These are phyloP conservation scores for Neonectria ditissima DNA, from an alignment of 2,329 filamentous ascomycete genomes.

Conservation along the genomic window DNA sequence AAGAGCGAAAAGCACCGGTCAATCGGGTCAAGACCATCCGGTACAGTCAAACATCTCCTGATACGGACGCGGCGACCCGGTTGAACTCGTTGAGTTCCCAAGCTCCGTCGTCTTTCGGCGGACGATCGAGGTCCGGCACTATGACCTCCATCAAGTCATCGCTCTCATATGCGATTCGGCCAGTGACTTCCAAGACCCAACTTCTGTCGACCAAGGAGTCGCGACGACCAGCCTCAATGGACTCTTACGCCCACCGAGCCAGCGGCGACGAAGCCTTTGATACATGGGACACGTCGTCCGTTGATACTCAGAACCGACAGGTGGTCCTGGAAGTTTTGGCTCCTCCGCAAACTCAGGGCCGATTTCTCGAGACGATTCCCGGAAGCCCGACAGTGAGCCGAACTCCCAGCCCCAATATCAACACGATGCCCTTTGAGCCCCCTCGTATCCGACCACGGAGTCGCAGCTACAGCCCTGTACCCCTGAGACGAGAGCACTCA, in stretches of 20 bases:
- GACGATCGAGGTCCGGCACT: constrained; percentile 41
- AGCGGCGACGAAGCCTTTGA: constrained; percentile 74
- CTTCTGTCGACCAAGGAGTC: constrained; percentile 59
- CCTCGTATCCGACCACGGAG: constrained; percentile 59
- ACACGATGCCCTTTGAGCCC: constrained; percentile 67
- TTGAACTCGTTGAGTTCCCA: constrained; percentile 52
- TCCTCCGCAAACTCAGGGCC: constrained; percentile 57
- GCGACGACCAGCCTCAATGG: constrained; percentile 61
- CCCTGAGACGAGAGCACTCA: constrained; percentile 47
- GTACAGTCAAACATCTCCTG: constrained; percentile 60
- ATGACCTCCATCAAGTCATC: constrained; percentile 50
- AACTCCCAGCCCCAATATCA: constrained; percentile 70
- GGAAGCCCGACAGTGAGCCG: constrained; percentile 73
- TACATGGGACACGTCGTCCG: constrained; percentile 78
- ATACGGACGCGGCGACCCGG: constrained; percentile 47
- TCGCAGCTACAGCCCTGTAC: constrained; percentile 64
- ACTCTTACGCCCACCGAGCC: constrained; percentile 55
- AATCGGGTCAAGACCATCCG: constrained; percentile 63
- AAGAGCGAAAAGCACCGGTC: constrained; percentile 36
- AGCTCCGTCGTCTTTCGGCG: constrained; percentile 57
- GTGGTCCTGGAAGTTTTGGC: constrained; percentile 64
- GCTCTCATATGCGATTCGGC: constrained; percentile 62
- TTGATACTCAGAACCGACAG: constrained; percentile 72
- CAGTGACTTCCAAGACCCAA: constrained; percentile 67
- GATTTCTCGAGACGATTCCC: constrained; percentile 77